Evolutionary conservation across 75 land plant species (phyloP).

Genomic region (Pinus albicaulis): DNA sequence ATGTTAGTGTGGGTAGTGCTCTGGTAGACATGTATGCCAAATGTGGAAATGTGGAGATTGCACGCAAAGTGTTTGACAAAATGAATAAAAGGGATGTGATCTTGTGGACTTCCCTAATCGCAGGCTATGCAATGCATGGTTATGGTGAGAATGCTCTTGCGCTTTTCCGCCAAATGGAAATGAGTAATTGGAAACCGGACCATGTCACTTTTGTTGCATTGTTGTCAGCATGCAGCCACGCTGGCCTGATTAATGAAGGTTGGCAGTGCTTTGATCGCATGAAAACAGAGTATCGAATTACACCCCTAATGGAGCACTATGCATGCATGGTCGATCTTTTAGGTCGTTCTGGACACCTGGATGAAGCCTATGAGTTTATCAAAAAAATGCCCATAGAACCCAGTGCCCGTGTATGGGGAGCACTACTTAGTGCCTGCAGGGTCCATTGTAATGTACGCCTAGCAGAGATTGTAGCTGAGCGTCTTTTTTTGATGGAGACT

Average conservation of each 20-base stretch:
- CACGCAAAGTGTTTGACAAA: background rate
- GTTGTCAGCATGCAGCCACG: background rate
- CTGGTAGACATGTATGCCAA: background rate
- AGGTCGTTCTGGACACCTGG: background rate
- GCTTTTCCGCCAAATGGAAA: background rate
- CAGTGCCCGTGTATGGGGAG: background rate
- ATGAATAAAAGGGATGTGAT: background rate
- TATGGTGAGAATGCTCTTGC: background rate
- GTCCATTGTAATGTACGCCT: background rate
- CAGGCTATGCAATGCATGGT: background rate
- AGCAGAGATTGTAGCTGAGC: background rate
- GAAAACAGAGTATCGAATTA: background rate
- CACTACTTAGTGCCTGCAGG: background rate
- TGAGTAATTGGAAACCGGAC: background rate
- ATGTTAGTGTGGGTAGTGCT: background rate
- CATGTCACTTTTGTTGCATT: conserved; percentile 2
- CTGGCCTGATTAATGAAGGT: background rate
- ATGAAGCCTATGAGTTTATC: background rate
- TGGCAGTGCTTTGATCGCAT: background rate
- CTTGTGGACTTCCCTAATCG: background rate
- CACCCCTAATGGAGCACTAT: background rate
- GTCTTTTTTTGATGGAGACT: background rate
- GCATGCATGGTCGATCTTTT: background rate
- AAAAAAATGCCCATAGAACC: background rate
- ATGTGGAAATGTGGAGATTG: background rate